phyloP scores from a whole-genome alignment of 176 grass and related monocot species.

The Oryza nivara region DNA sequence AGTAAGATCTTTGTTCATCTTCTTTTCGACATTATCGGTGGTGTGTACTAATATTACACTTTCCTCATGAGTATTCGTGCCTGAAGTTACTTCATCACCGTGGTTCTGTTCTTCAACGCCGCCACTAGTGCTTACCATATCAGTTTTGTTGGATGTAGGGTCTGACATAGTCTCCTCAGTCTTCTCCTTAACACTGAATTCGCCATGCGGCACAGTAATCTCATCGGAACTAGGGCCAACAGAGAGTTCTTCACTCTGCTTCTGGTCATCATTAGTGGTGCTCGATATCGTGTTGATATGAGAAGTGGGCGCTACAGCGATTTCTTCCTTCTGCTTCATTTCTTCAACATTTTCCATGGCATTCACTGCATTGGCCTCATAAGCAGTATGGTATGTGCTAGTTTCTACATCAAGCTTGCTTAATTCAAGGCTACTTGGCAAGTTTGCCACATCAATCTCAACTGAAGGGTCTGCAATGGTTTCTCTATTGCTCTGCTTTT shows the following conservation, averaged over 20 bases:
- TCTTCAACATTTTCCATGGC: constrained; percentile 34
- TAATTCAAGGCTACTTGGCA: background rate
- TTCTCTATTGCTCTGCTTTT: constrained; percentile 34
- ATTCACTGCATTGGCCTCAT: background rate
- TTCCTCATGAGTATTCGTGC: background rate
- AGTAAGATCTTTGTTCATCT: background rate
- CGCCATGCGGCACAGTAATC: background rate
- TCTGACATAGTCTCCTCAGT: background rate
- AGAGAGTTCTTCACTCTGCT: background rate
- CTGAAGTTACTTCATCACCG: background rate
- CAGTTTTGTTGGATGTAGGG: background rate
- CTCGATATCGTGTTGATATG: constrained; percentile 18
- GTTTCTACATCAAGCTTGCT: constrained; percentile 12
- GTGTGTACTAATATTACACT: background rate
- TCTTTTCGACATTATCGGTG: background rate
- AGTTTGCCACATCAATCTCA: constrained; percentile 13
- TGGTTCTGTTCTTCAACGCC: constrained; percentile 3
- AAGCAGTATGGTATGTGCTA: constrained; percentile 10
- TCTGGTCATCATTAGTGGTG: background rate
- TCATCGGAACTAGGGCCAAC: constrained; percentile 16
- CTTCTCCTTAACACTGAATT: constrained; percentile 27
- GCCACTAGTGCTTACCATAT: background rate
- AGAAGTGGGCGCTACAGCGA: background rate
- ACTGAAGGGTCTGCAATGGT: background rate
- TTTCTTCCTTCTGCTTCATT: constrained; percentile 38